Base-by-base conservation (phyloP, 2,329 filamentous ascomycete genomes). In the Epicoccum nigrum region DNA sequence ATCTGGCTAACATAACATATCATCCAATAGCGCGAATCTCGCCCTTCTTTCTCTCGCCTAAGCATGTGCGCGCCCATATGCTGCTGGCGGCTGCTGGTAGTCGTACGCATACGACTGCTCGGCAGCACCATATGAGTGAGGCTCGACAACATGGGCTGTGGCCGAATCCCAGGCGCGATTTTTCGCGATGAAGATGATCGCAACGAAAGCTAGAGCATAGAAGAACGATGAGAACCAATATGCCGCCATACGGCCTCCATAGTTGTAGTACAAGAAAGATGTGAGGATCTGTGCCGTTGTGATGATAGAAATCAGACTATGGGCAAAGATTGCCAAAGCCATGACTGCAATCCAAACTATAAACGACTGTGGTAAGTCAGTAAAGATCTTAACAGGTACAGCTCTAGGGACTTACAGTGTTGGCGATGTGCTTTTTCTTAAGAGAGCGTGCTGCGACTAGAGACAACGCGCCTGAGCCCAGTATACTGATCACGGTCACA, bases 341-440 rank as follows among this genome's bases (percentile, higher is more conserved):
- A 54, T 4, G 40, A 48, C 19, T 1, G 51, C 19, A 15, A 49
- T 17, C 45, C 40, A 48, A n/a, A 35, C 7, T 19, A 44, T 7
- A n/a, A 54, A 34, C 3, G 45, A 44, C 51, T 54, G 20, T 34
- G 13, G 21, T 34, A 12, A 19, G 34, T 54, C n/a, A 54, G 40
- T 28, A 23, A 15, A 16, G 17, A 2, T 2, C 15, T 7, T 9
- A 2, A 11, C 1, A n/a, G 21, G 4, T 5, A 11, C 19, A 1
- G 8, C 23, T 9, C 8, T n/a, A n/a, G 13, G 16, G 11, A 23
- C 51, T 45, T 45, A 54, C 51, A 11, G 17, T 38, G 13, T 25
- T 25, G 9, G 40, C 40, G n/a, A 34, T 16, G n/a, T 33, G n/a
- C 23, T 15, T 48, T 27, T 39, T 39, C 40, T 32, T 44, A 9